Base-by-base conservation (phyloP, 176 grass and related monocot genomes). In the Carex pumila region DNA sequence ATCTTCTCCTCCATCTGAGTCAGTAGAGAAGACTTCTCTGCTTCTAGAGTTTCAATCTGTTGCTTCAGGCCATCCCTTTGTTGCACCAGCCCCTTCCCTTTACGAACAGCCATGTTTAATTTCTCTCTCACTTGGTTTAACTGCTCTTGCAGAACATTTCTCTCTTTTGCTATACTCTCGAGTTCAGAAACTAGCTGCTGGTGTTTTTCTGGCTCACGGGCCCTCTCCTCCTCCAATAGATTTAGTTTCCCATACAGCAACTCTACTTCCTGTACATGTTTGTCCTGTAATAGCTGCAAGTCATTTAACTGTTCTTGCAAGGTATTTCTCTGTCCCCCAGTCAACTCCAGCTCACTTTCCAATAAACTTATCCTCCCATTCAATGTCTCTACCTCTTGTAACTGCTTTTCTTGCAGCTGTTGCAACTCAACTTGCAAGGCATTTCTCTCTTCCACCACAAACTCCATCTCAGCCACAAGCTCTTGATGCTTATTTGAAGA, bases 11-110 rank as follows among this genome's bases (percentile, higher is more conserved):
- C 67, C 72, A 95, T 87, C 64, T n/a, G 91, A 80, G 81, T 83
- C 64, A 86, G 72, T 79, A 95, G 87, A 30, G 87, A 86, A 57
- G 84, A 87, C 91, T 93, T 98, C 86, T 98, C 92, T 0, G 87
- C 82, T 55, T 95, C 91, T 78, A 98, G 80, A 76, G 86, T 89
- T 91, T 95, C 88, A 58, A 92, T 88, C 57, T 67, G 83, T 15
- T 95, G 89, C 83, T 95, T 98, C 89, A 95, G 72, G 80, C 83
- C 85, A 83, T 98, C 95, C 84, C 91, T 95, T 32, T 95, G 92
- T 73, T 95, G 92, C 53, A 98, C 91, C 78, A 98, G 86, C 11
- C 91, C 91, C 87, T 98, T 98, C 6, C 95, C 92, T 93, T 98
- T 98, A 68, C 91, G 92, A 63, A 95, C 95, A 80, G 92, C 92